phyloP scores from a whole-genome alignment of 148 eudicot genomes.

The Amaranthus palmeri region DNA sequence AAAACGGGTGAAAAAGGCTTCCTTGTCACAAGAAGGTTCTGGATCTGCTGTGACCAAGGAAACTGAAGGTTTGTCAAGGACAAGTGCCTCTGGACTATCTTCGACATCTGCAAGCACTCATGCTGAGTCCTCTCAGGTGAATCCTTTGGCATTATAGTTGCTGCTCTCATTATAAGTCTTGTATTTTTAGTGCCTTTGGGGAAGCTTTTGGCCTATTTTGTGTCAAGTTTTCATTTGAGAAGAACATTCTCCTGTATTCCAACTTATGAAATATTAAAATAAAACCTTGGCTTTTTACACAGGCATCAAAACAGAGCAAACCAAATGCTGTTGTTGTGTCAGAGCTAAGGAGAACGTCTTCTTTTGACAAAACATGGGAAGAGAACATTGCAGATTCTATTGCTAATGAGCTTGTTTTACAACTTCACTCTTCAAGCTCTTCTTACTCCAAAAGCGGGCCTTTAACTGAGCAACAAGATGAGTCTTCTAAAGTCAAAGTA shows the following conservation, averaged over 20 bases:
- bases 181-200: neutral
- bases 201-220: neutral
- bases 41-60: conserved; percentile 53
- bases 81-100: conserved; percentile 46
- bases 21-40: conserved; percentile 50
- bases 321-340: conserved; percentile 45
- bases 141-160: neutral
- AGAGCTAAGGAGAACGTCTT: conserved; percentile 83
- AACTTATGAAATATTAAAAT: neutral
- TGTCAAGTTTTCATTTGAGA: neutral
- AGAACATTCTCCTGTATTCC: neutral
- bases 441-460: conserved; percentile 40
- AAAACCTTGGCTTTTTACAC: conserved; percentile 19
- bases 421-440: conserved; percentile 50
- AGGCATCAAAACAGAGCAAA: conserved; percentile 65
- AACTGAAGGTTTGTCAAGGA: conserved; percentile 50
- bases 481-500: conserved; percentile 48
- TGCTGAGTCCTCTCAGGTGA: conserved; percentile 63
- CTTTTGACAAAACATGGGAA: conserved; percentile 88
- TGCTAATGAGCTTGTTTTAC: conserved; percentile 73
- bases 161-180: neutral
- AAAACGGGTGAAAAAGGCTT: conserved; percentile 74
- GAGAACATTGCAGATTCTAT: conserved; percentile 87
- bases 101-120: conserved; percentile 39
- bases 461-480: conserved; percentile 63